Evolutionary conservation across 371 early-diverging fungal genomes (phyloP).

Genomic region (Rhizopus arrhizus): DNA sequence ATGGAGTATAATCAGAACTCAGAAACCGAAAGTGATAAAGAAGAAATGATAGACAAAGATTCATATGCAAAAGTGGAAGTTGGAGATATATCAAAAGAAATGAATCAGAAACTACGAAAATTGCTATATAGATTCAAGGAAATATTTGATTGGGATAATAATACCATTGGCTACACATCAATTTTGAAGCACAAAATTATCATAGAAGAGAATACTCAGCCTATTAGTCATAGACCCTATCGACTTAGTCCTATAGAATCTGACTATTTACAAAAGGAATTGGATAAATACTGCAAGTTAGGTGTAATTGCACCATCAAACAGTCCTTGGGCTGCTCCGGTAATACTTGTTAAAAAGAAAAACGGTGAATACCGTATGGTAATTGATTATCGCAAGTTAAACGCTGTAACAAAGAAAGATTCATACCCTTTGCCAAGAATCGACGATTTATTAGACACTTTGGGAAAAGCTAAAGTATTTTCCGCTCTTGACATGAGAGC

Average conservation of each 20-base stretch:
- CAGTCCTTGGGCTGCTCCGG: conserved; percentile 33
- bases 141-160: conserved; percentile 12
- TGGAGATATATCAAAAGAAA: no score
- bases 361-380: conserved; percentile 36
- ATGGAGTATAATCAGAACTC: no score
- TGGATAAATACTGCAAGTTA: conserved; percentile 14
- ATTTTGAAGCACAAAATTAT: no score
- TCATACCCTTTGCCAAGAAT: conserved; percentile 40
- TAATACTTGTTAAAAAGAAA: conserved; percentile 49
- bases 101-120: no score
- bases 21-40: no score
- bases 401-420: conserved; percentile 30
- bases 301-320: conserved; percentile 22
- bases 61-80: no score
- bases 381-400: conserved; percentile 48
- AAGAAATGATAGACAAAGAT: no score
- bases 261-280: conserved; percentile 14
- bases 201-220: no score
- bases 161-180: conserved; percentile 1
- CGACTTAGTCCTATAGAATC: conserved; percentile 9
- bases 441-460: conserved; percentile 30
- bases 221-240: conserved; percentile 14
- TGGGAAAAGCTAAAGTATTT: conserved; percentile 34
- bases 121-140: no score
- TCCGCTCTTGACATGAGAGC: conserved; percentile 9